Evolutionary conservation across 2,329 filamentous ascomycete genomes (phyloP).

Genomic region (Botrytis aclada): DNA sequence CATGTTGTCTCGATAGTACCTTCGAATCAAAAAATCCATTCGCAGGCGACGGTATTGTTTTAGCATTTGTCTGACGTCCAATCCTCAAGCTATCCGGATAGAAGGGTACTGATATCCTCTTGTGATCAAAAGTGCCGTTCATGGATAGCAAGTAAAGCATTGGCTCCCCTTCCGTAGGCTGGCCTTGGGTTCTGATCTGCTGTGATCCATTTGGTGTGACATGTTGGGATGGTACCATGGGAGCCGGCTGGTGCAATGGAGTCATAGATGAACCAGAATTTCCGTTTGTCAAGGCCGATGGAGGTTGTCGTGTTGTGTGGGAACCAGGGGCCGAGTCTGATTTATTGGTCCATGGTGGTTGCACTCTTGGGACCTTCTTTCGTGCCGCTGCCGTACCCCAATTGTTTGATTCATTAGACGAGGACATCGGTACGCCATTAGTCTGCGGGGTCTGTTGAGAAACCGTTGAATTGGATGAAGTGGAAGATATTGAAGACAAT

Average conservation of each 20-base stretch:
- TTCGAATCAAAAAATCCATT: conserved; percentile 99
- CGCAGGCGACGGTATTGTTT: conserved; percentile 82
- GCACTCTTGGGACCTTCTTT: conserved; percentile 48
- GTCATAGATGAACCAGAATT: conserved; percentile 60
- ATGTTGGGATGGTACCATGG: conserved; percentile 66
- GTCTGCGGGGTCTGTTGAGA: conserved; percentile 58
- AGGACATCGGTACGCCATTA: conserved; percentile 51
- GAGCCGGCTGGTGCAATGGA: conserved; percentile 55
- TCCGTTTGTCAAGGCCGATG: conserved; percentile 58
- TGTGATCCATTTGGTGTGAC: conserved; percentile 55
- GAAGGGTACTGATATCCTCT: conserved; percentile 91
- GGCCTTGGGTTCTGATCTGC: conserved; percentile 46
- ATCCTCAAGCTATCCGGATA: conserved; percentile 93
- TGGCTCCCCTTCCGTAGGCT: conserved; percentile 58
- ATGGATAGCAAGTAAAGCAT: conserved; percentile 84
- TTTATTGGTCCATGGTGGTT: conserved; percentile 64
- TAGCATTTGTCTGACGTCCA: conserved; percentile 94
- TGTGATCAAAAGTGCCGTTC: conserved; percentile 95
- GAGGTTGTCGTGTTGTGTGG: conserved; percentile 55
- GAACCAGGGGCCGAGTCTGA: conserved; percentile 62
- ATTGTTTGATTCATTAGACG: conserved; percentile 29
- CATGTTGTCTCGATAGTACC: conserved; percentile 91
- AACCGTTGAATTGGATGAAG: conserved; percentile 61
- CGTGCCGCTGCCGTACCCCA: conserved; percentile 43
- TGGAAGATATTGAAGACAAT: conserved; percentile 56